Evolutionary conservation across 2,329 filamentous ascomycete genomes (phyloP).

Genomic region (Periglandula ipomoeae): DNA sequence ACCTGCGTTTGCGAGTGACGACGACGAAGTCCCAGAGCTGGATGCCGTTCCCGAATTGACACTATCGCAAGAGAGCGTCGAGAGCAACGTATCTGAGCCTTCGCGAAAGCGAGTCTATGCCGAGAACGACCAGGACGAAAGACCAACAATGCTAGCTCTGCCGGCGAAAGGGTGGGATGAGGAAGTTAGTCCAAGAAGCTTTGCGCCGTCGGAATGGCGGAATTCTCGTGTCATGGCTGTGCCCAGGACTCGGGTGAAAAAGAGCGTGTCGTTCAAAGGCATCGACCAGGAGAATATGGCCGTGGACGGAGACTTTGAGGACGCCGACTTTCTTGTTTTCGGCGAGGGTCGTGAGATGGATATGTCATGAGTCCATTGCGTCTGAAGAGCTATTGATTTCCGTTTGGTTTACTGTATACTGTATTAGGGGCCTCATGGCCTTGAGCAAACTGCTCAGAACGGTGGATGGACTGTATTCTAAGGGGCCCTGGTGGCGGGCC

Average conservation of each 20-base stretch:
- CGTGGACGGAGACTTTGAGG: conserved; percentile 51
- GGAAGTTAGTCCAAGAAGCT: conserved; percentile 30
- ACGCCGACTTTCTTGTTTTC: conserved; percentile 55
- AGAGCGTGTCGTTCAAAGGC: conserved; percentile 13
- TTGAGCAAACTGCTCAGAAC: background rate
- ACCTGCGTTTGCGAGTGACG: conserved; percentile 26
- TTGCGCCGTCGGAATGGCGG: conserved; percentile 26
- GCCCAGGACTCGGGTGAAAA: conserved; percentile 27
- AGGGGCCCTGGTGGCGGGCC: background rate
- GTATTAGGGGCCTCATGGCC: background rate
- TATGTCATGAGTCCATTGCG: conserved; percentile 8
- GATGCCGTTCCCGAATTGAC: conserved; percentile 39
- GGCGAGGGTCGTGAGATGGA: conserved; percentile 34
- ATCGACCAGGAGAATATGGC: conserved; percentile 39
- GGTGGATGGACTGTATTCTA: background rate
- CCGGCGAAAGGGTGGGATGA: conserved; percentile 23
- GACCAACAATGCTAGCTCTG: background rate
- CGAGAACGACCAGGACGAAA: conserved; percentile 31
- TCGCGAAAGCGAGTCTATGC: conserved; percentile 40
- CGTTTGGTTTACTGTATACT: background rate
- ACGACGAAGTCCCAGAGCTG: conserved; percentile 20
- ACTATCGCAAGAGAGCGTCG: conserved; percentile 46
- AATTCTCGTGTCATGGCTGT: conserved; percentile 40
- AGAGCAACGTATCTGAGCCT: conserved; percentile 22
- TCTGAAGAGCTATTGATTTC: background rate